Base-by-base conservation (phyloP, 2,329 filamentous ascomycete species). In the Celoporthe dispersa region DNA sequence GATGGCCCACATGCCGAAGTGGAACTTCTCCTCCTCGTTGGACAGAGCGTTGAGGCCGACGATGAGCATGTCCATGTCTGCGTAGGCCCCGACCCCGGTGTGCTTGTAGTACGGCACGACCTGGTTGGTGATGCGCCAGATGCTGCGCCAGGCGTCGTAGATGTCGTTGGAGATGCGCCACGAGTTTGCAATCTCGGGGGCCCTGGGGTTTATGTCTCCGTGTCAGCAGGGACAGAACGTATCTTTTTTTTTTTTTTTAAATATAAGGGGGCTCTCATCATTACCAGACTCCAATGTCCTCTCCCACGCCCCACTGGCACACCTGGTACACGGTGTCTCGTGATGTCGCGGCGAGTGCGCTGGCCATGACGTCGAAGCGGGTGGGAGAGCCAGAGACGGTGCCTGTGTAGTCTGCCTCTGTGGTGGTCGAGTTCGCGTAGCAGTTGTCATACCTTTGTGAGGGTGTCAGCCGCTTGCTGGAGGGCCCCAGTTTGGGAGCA, bases 161-260 rank as follows among this genome's bases (percentile, higher is more conserved):
- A 87, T 86, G 72, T 87, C 85, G 70, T 87, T 87, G 67, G 83
- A 84, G 69, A 87, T 86, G 57, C 85, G 78, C 81, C 84, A 86
- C 0, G 80, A 80, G 60, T 85, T 82, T 1, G 83, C 83, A 3
- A 86, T 77, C 0, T 76, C 75, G 1, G 83, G 79, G 0, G 84
- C 84, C 78, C 79, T 79, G 53, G 5, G n/a, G 4, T 16, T 8
- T 22, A 14, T n/a, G 0, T 55, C n/a, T n/a, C n/a, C 19, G 0
- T 11, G 1, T 75, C 1, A 74, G 37, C 12, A 39, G 35, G 67
- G 22, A 4, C n/a, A 12, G 6, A 22, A 33, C n/a, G n/a, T n/a
- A 12, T 35, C 22, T 12, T 12, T 33, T 11, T 57, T n/a, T 57
- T 9, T 1, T 3, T 31, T 57, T 25, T 16, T 9, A 57, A 33